These are phyloP conservation scores for Delitschia confertaspora DNA, from an alignment of 495 filamentous ascomycete genomes.

Conservation along the genomic window DNA sequence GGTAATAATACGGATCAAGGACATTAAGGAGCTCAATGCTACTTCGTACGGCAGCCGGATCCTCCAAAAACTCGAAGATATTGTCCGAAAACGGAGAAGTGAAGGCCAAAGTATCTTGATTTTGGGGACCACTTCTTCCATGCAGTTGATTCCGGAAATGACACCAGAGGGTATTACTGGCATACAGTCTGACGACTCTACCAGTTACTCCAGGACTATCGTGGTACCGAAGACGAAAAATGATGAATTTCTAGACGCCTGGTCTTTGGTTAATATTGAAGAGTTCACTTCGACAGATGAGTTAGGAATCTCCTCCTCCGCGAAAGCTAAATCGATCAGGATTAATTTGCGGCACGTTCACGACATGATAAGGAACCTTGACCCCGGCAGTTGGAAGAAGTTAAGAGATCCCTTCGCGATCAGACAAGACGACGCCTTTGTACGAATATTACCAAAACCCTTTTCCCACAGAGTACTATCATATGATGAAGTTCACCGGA, in stretches of 20 bases:
- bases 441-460: slow-evolving; percentile 4
- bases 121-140: slow-evolving; percentile 60
- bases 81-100: slow-evolving; percentile 60
- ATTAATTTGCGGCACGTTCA: slow-evolving; percentile 65
- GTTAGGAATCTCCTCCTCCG: too few species aligned
- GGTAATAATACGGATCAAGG: slow-evolving; percentile 65
- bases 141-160: slow-evolving; percentile 40
- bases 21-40: slow-evolving; percentile 64
- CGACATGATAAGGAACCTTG: slow-evolving; percentile 50
- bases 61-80: slow-evolving; percentile 54
- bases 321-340: too few species aligned
- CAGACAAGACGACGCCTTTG: too few species aligned
- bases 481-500: slow-evolving; percentile 32
- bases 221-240: too few species aligned
- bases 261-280: too few species aligned
- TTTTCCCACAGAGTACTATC: slow-evolving; percentile 21
- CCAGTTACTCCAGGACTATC: slow-evolving; percentile 44
- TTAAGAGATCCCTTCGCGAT: too few species aligned
- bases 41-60: slow-evolving; percentile 55
- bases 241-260: too few species aligned
- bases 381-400: too few species aligned
- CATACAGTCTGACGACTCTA: slow-evolving; percentile 37
- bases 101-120: slow-evolving; percentile 62
- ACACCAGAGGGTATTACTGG: slow-evolving; percentile 44
- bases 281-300: too few species aligned